phyloP scores from a whole-genome alignment of 1,139 yeast species.

The Pichia sp. region DNA sequence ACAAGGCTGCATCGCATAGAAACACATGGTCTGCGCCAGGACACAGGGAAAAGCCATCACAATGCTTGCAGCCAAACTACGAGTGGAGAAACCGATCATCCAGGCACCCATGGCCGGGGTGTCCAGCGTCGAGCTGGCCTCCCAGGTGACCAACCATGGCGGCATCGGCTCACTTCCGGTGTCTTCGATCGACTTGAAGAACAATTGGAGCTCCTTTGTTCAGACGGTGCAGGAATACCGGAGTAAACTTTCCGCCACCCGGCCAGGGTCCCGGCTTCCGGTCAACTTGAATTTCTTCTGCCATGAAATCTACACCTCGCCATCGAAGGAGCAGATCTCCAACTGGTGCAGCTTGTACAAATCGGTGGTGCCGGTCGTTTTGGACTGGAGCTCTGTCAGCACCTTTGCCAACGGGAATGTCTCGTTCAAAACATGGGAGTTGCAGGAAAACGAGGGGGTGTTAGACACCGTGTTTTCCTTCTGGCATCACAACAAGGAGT shows the following conservation, averaged over 20 bases:
- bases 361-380: background rate
- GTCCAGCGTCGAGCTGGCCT: background rate
- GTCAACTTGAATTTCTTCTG: slow-evolving; percentile 1
- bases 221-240: background rate
- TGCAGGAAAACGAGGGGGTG: background rate
- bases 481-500: background rate
- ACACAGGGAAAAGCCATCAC: background rate
- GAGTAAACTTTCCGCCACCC: background rate
- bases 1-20: background rate
- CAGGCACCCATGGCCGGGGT: slow-evolving; percentile 5
- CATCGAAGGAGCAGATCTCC: background rate
- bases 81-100: background rate
- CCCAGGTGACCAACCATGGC: background rate
- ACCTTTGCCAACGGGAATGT: background rate
- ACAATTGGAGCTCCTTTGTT: background rate
- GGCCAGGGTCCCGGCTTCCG: background rate
- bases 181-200: background rate
- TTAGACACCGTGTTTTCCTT: background rate
- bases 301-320: background rate
- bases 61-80: background rate
- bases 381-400: background rate
- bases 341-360: slow-evolving; percentile 1
- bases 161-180: slow-evolving; percentile 1
- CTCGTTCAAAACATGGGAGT: background rate
- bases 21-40: background rate